These are phyloP conservation scores for Penicillium expansum DNA, from an alignment of 2,329 filamentous ascomycete species.

Conservation along the genomic window DNA sequence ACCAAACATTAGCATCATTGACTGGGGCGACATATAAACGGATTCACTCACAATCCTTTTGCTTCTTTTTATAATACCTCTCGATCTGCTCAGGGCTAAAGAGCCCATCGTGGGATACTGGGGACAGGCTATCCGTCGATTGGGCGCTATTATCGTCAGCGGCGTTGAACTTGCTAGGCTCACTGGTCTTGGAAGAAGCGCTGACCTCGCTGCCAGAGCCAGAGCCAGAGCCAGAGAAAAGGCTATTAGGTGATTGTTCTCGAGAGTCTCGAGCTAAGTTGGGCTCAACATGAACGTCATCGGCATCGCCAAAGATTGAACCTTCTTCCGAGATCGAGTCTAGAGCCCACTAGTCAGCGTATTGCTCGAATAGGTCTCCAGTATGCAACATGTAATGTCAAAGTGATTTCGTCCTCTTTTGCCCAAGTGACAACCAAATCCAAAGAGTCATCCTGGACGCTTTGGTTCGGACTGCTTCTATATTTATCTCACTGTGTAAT, in stretches of 20 bases:
- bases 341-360: background rate
- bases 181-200: background rate
- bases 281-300: background rate
- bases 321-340: no score
- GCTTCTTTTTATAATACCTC: background rate
- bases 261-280: background rate
- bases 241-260: background rate
- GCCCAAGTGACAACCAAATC: no score
- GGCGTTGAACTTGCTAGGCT: background rate
- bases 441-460: background rate
- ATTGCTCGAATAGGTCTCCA: background rate
- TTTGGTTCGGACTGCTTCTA: no score
- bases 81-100: background rate
- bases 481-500: background rate
- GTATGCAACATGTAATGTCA: background rate
- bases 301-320: background rate
- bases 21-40: background rate
- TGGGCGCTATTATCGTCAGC: conserved; percentile 1
- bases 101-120: background rate
- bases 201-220: background rate
- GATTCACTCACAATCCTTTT: background rate
- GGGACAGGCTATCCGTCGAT: background rate
- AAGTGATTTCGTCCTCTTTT: no score
- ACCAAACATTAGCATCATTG: background rate
- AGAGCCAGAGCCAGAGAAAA: background rate